Evolutionary conservation across 139 green algal species (phyloP).

Genomic region (Bryopsis sp.): DNA sequence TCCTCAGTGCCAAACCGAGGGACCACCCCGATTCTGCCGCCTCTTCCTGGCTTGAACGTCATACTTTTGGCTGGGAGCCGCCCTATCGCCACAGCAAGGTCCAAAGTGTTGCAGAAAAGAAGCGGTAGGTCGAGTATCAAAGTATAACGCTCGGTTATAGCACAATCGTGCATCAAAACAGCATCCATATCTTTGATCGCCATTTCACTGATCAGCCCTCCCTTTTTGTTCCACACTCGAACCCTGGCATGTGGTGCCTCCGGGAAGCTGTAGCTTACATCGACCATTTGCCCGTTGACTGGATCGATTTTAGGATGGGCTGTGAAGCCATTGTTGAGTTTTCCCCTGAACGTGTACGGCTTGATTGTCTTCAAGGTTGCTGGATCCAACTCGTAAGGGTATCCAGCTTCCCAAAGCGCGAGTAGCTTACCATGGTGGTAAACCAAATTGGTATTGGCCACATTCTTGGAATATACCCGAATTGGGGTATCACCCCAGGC

Average conservation of each 20-base stretch:
- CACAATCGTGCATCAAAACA: not conserved
- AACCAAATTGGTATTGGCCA: not conserved
- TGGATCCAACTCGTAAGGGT: not conserved
- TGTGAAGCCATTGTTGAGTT: not conserved
- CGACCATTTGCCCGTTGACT: not conserved
- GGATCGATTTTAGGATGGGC: not conserved
- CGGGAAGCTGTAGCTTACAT: not conserved
- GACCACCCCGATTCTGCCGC: not conserved
- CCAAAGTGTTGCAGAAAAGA: not conserved
- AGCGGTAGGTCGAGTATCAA: not conserved
- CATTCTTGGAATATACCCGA: not conserved
- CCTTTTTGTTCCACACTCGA: not conserved
- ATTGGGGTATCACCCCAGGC: not conserved
- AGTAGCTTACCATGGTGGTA: not conserved
- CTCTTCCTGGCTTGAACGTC: not conserved
- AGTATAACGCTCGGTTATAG: not conserved
- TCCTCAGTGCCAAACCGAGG: not conserved
- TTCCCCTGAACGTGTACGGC: not conserved
- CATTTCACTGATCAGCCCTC: not conserved
- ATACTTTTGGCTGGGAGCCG: not conserved
- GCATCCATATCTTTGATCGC: not conserved
- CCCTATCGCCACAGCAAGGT: not conserved
- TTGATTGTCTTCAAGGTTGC: not conserved
- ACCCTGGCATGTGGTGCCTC: not conserved
- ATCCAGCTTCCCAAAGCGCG: not conserved